Evolutionary conservation across 257 asterid species (phyloP).

Genomic region (Euphrasia confusa): DNA sequence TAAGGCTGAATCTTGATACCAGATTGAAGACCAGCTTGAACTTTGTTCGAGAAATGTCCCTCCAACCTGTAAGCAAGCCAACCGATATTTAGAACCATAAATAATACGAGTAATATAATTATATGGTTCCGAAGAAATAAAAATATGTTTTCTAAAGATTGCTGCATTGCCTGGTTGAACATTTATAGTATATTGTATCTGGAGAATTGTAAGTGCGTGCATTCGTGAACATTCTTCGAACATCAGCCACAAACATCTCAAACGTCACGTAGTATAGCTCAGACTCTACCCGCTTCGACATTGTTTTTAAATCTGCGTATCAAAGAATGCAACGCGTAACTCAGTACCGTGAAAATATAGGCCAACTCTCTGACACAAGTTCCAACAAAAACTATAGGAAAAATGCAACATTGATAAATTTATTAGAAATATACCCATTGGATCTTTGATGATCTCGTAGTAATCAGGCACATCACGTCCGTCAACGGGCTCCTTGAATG

Average conservation of each 20-base stretch:
- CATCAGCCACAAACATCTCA: slow-evolving; percentile 93
- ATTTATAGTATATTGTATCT: slow-evolving; percentile 82
- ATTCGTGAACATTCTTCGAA: slow-evolving; percentile 71
- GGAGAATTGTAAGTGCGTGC: slow-evolving; percentile 98
- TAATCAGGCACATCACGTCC: slow-evolving; percentile 96
- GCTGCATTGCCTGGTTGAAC: slow-evolving; percentile 68
- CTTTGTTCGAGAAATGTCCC: slow-evolving; percentile 60
- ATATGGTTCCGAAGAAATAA: background rate
- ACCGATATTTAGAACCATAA: background rate
- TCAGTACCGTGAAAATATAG: background rate
- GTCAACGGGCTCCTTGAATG: slow-evolving; percentile 97
- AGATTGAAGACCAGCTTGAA: slow-evolving; percentile 77
- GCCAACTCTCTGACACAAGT: background rate
- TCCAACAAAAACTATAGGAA: background rate
- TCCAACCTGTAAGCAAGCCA: slow-evolving; percentile 56
- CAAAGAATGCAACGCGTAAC: background rate
- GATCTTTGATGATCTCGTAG: slow-evolving; percentile 89
- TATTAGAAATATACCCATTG: slow-evolving; percentile 56
- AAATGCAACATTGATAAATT: background rate
- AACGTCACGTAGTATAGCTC: slow-evolving; percentile 82
- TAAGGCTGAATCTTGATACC: slow-evolving; percentile 58
- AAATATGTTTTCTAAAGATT: background rate
- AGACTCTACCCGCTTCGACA: slow-evolving; percentile 91
- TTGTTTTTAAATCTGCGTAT: slow-evolving; percentile 72
- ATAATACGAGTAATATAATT: background rate